phyloP scores from a whole-genome alignment of 352 stramenopile species.

The Phytophthora aleatoria region DNA sequence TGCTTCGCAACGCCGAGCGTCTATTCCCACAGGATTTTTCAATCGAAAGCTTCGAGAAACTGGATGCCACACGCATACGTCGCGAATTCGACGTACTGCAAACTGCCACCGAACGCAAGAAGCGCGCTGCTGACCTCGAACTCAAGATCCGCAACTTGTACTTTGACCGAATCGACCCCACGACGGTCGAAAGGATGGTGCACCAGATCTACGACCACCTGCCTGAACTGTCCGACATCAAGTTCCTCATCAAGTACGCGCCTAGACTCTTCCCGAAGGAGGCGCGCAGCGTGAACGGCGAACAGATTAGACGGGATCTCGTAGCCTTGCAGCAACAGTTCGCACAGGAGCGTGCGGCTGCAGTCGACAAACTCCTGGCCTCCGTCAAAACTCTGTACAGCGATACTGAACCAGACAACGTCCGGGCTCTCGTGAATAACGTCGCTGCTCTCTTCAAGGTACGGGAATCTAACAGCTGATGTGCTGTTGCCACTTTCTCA shows the following conservation, averaged over 20 bases:
- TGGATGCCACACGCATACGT: conserved; percentile 39
- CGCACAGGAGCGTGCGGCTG: conserved; percentile 55
- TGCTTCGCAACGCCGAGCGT: conserved; percentile 84
- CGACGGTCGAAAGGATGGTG: conserved; percentile 79
- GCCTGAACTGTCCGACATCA: conserved; percentile 69
- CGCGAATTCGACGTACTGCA: conserved; percentile 47
- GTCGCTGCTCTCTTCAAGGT: conserved; percentile 83
- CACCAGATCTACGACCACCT: conserved; percentile 83
- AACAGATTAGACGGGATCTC: conserved; percentile 57
- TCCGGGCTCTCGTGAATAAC: conserved; percentile 52
- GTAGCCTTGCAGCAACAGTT: conserved; percentile 72
- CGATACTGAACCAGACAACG: conserved; percentile 77
- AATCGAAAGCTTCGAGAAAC: conserved; percentile 26
- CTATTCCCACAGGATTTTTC: conserved; percentile 74
- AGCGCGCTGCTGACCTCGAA: conserved; percentile 84
- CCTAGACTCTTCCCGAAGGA: conserved; percentile 69
- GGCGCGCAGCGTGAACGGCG: conserved; percentile 67
- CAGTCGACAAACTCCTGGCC: conserved; percentile 69
- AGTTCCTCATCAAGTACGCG: conserved; percentile 84
- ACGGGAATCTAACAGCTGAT: neutral
- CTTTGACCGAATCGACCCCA: conserved; percentile 89
- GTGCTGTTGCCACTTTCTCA: conserved; percentile 10
- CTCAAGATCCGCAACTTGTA: conserved; percentile 91
- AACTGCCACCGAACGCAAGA: conserved; percentile 70
- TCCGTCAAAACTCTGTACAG: conserved; percentile 73